A percentile compares a stretch with the other conserved stretches of the same genome.
Evolutionary conservation across 495 filamentous ascomycete genomes (phyloP).

Genomic region (Parathielavia appendiculata): DNA sequence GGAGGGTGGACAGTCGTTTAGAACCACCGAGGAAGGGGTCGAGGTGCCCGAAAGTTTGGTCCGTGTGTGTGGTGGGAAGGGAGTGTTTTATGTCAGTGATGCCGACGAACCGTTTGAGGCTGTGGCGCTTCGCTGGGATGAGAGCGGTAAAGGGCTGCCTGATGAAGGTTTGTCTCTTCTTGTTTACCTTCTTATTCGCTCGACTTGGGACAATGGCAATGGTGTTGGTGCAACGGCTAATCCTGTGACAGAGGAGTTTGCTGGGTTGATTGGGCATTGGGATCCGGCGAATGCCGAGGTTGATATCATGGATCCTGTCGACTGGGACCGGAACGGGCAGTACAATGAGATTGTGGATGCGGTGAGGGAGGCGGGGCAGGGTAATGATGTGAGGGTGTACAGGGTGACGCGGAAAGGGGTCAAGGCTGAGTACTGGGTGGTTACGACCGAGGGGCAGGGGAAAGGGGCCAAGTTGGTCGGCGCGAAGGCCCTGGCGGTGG

Average conservation of each 20-base stretch:
- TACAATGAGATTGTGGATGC: constrained; percentile 56
- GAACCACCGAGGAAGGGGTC: constrained; percentile 48
- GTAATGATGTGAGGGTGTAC: constrained; percentile 68
- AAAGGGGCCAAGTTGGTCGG: constrained; percentile 59
- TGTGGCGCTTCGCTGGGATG: constrained; percentile 61
- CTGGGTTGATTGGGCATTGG: constrained; percentile 50
- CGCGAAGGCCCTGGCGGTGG: constrained; percentile 67
- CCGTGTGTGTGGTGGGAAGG: constrained; percentile 38
- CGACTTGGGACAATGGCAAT: background rate
- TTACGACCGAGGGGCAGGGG: constrained; percentile 51
- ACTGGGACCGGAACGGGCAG: constrained; percentile 58
- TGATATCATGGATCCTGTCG: constrained; percentile 48
- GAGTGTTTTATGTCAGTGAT: constrained; percentile 69
- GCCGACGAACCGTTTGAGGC: constrained; percentile 79
- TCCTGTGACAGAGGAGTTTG: constrained; percentile 48
- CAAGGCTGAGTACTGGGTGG: constrained; percentile 70
- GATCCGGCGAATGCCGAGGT: constrained; percentile 47
- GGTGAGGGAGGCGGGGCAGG: constrained; percentile 50
- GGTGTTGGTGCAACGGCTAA: background rate
- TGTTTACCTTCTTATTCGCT: constrained; percentile 7
- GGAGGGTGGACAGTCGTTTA: constrained; percentile 26
- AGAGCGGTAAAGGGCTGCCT: constrained; percentile 50
- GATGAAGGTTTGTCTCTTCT: constrained; percentile 51
- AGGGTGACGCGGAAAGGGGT: constrained; percentile 56
- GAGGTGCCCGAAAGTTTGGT: constrained; percentile 54